Conservation (phyloP, 305 asterid genomes). For the Rubia peregrina region DNA sequence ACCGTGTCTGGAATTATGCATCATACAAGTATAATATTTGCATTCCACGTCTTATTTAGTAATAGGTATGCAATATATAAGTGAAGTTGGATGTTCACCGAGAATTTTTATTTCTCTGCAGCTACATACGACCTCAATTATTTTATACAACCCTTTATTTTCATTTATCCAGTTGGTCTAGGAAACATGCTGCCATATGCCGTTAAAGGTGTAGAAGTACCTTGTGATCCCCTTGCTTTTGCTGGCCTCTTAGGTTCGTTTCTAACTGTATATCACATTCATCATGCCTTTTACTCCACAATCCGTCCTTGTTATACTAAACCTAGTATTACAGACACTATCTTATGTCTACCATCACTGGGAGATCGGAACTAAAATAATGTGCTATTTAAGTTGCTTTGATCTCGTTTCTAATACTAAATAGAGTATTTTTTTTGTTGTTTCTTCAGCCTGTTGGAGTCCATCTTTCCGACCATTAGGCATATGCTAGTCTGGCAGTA, state of each 20-base stretch:
- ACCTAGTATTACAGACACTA: background rate
- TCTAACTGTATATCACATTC: constrained; percentile 4
- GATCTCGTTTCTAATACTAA: background rate
- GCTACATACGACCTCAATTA: constrained; percentile 92
- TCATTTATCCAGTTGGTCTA: constrained; percentile 28
- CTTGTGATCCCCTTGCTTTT: constrained; percentile 89
- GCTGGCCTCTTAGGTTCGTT: constrained; percentile 51
- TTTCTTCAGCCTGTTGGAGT: no score
- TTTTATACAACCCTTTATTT: constrained; percentile 74
- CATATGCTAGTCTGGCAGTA: no score
- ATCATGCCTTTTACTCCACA: background rate
- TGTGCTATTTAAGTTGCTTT: background rate
- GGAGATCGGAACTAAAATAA: background rate
- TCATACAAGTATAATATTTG: no score
- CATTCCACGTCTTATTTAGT: no score
- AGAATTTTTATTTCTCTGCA: constrained; percentile 22
- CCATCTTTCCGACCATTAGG: no score
- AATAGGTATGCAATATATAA: no score
- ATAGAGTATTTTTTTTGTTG: no score
- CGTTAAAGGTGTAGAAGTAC: constrained; percentile 86
- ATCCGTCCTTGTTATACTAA: no score
- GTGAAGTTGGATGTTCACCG: background rate
- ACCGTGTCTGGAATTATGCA: no score
- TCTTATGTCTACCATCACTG: no score
- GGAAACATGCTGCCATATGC: constrained; percentile 88